Percentiles rank a stretch among this genome's conserved stretches.
Evolutionary conservation across 805 yeast genomes (phyloP).

Genomic region (Yarrowia yakushimensis): DNA sequence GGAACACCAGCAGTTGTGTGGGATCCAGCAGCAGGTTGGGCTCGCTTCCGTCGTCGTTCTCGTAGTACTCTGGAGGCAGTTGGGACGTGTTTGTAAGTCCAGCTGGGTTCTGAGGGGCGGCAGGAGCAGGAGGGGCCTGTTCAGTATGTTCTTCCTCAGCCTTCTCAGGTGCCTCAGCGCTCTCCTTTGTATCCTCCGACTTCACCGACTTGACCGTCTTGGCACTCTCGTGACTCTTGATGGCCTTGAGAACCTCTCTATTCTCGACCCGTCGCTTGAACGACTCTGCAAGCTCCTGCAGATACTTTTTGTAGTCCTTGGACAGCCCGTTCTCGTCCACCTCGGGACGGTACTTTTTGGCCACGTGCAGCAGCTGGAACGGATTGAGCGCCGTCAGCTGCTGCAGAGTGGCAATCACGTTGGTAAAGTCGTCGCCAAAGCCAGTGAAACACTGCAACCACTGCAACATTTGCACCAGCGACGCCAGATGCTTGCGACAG

Average conservation of each 20-base stretch:
- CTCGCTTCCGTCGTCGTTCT: constrained; percentile 31
- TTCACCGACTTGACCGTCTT: not conserved
- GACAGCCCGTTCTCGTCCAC: constrained; percentile 70
- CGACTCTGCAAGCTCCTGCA: constrained; percentile 40
- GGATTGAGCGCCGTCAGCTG: constrained; percentile 65
- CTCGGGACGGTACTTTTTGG: constrained; percentile 79
- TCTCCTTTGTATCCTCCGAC: not conserved
- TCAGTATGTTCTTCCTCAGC: no score
- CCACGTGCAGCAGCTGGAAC: constrained; percentile 62
- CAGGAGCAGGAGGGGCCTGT: constrained; percentile 1
- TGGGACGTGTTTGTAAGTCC: constrained; percentile 15
- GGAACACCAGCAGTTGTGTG: constrained; percentile 44
- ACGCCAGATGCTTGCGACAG: constrained; percentile 63
- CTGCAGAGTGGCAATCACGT: constrained; percentile 45
- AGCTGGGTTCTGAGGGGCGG: not conserved
- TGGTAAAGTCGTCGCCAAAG: constrained; percentile 49
- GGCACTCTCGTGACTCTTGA: constrained; percentile 15
- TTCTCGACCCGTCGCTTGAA: constrained; percentile 30
- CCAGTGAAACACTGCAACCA: constrained; percentile 86
- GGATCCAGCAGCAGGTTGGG: constrained; percentile 38
- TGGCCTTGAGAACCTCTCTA: constrained; percentile 16
- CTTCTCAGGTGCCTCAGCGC: no score
- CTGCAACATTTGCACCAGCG: constrained; percentile 75
- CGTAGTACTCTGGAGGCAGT: constrained; percentile 23
- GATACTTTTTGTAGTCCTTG: constrained; percentile 46